Evolutionary conservation across 2,329 filamentous ascomycete genomes (phyloP), one percentile per base, ranked within the genome.

Genomic region (Fusarium napiforme): DNA sequence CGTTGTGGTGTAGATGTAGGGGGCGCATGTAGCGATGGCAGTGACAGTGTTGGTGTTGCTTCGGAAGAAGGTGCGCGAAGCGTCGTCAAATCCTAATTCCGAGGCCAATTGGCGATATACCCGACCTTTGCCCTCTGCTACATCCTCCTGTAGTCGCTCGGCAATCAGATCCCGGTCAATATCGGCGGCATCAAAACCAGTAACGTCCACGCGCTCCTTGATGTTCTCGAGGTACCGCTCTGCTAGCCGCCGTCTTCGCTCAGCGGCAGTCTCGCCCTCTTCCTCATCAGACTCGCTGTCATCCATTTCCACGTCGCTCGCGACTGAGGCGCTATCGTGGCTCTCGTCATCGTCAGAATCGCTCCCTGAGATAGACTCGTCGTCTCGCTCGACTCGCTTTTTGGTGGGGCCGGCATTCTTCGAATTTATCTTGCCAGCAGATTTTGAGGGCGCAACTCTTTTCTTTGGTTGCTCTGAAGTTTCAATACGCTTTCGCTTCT

Each of bases 211-310:
- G 75, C 97, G 93, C 78, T 93, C 89, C 78, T 93, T 91, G 71
- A 98, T 91, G 80, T 97, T 97, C 61, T 97, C 93, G 61, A 99
- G 88, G 81, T 99, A 98, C 78, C 93, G 91, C 84, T 98, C 94
- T 36, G 96, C 96, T 34, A 99, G 88, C 74, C 94, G 91, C 78
- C 97, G 84, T 77, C 96, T 89, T 82, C 94, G 92, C 80, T 98
- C 95, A 40, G 94, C 95, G 3, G 93, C 95, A 28, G 96, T 98
- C 85, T 98, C 96, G 72, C 90, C 90, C 71, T 94, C 93, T 69
- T 94, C 93, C 69, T 90, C 90, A n/a, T 92, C 93, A 3, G 92
- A 93, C 39, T 87, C 76, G 46, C 68, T 83, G 4, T 83, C 73
- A 14, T 78, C 83, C 42, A 80, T 85, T 34, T 85, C 87, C 23